Conservation (phyloP, 495 filamentous ascomycete species). For the Recurvomyces mirabilis region DNA sequence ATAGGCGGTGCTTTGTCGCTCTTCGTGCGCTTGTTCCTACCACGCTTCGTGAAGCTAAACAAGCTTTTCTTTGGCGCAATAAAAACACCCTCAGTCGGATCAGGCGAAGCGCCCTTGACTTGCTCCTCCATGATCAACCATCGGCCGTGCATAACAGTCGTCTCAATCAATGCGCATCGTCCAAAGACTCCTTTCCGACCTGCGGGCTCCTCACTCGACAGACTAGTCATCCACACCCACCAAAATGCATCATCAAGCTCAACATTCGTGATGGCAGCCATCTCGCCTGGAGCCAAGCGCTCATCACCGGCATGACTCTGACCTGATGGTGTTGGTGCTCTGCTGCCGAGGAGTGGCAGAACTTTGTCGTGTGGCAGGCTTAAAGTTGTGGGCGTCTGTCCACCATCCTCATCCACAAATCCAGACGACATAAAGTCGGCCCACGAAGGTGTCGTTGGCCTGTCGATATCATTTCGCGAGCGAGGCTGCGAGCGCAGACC, state of each 20-base stretch:
- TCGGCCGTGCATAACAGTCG: conserved; percentile 62
- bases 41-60: conserved; percentile 70
- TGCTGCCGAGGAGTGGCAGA: conserved; percentile 62
- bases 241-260: conserved; percentile 94
- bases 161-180: conserved; percentile 85
- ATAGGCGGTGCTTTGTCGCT: conserved; percentile 38
- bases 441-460: conserved; percentile 94
- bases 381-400: conserved; percentile 40
- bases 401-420: conserved; percentile 66
- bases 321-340: conserved; percentile 11
- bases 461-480: conserved; percentile 52
- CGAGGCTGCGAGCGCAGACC: conserved; percentile 50
- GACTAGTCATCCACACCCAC: conserved; percentile 99
- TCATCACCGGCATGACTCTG: conserved; percentile 36
- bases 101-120: conserved; percentile 81
- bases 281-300: conserved; percentile 75
- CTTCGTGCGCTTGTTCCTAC: conserved; percentile 57
- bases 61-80: conserved; percentile 84
- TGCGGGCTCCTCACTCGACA: conserved; percentile 77
- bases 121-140: conserved; percentile 97
- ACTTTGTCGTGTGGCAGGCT: conserved; percentile 85
- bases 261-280: conserved; percentile 77
- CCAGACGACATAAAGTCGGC: conserved; percentile 92
- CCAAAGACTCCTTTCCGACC: conserved; percentile 87
- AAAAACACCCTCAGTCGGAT: conserved; percentile 72